Conservation (phyloP, 2,329 filamentous ascomycete species). For the Fusarium nelsonii region DNA sequence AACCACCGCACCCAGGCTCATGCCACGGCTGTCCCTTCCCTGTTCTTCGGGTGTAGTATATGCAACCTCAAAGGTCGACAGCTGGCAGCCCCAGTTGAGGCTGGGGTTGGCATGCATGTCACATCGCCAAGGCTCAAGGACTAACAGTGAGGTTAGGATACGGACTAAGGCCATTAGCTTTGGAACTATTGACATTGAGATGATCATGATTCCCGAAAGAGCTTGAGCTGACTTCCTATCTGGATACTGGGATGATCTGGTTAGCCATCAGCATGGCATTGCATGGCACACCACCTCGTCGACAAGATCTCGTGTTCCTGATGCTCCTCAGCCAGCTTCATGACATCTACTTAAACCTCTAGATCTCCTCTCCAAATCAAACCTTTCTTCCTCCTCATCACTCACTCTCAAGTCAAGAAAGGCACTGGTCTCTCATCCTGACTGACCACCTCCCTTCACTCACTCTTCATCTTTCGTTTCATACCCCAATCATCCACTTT, state of each 20-base stretch:
- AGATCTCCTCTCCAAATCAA: constrained; percentile 8
- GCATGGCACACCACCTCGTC: background rate
- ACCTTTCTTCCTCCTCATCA: constrained; percentile 3
- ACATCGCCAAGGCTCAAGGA: constrained; percentile 20
- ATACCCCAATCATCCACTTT: constrained; percentile 11
- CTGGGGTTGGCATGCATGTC: constrained; percentile 35
- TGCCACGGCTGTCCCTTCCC: constrained; percentile 12
- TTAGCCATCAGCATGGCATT: background rate
- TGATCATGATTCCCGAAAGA: constrained; percentile 33
- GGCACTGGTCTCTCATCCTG: constrained; percentile 26
- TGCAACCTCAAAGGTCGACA: constrained; percentile 28
- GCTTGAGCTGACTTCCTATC: constrained; percentile 39
- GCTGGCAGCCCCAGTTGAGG: constrained; percentile 41
- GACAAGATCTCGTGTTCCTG: constrained; percentile 17
- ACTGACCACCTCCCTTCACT: constrained; percentile 27
- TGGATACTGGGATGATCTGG: constrained; percentile 14
- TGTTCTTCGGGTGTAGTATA: constrained; percentile 11
- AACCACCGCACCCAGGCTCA: constrained; percentile 9
- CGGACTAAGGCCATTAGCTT: constrained; percentile 31
- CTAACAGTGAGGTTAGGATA: background rate
- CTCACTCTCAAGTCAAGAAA: constrained; percentile 40
- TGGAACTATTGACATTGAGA: constrained; percentile 29
- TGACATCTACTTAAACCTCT: constrained; percentile 36
- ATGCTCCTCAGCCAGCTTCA: background rate
- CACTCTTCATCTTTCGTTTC: constrained; percentile 22